Evolutionary conservation across 768 basidiomycete genomes (phyloP), one percentile per base, ranked within the genome.

Genomic region (Sporobolomyces phaffii): DNA sequence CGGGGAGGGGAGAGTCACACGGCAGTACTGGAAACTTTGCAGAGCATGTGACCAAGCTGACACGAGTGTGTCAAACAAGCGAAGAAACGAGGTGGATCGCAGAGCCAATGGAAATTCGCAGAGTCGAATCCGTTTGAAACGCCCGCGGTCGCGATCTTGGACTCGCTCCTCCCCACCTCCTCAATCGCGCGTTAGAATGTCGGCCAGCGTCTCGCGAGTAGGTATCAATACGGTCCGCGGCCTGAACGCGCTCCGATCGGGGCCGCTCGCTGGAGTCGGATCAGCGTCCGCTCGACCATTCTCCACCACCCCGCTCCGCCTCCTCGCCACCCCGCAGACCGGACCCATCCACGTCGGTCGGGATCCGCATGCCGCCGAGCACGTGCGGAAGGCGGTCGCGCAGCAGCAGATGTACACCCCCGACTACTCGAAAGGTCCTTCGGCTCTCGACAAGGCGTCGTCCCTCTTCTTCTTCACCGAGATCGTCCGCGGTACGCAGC

Each of bases 401-500:
- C 68, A 69, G 41, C 40, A 28, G 18, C 60, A 44, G 28, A 9
- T 64, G 52, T 31, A 45, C 17, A 38, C 48, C 28, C 66, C 66
- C 31, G 78, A 79, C 71, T 79, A 79, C 69, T 74, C 73, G 18
- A 77, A 78, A 61, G 92, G 91, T 0, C 90, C 88, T 18, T 87
- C 87, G 77, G 92, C 96, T 49, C 82, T 99, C 53, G 91, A 97
- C 82, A 98, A 98, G 79, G 93, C 93, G 52, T 87, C 90, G 47
- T 88, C 92, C 77, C 77, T 96, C 53, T 98, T 98, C 84, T 98
- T 99, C 84, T 91, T 99, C 78, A 97, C 94, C 64, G 96, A 99
- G 80, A 96, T 99, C 74, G 80, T 94, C 76, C 82, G 94, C 83
- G 94, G 94, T 91, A 74, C 63, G 85, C 79, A 14, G 13, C n/a